Evolutionary conservation across 192 early-diverging fungal species (phyloP).

Genomic region (Gryganskiella cystojenkinii): DNA sequence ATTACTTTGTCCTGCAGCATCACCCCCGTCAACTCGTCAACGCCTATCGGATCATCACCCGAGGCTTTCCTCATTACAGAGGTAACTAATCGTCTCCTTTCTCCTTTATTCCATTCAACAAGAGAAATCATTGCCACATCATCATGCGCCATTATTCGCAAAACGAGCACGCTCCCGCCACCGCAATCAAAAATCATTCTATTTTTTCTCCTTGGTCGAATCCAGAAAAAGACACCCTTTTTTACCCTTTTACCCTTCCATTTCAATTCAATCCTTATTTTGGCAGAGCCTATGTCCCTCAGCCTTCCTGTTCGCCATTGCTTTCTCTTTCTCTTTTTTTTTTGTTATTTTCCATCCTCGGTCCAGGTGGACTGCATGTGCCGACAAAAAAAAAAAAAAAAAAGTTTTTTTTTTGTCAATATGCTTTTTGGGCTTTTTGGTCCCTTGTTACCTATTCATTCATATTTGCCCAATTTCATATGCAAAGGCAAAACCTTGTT

Average conservation of each 20-base stretch:
- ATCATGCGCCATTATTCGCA: too few relatives aligned
- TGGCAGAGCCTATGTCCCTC: not conserved
- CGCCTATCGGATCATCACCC: constrained; percentile 47
- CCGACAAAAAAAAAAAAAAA: not conserved
- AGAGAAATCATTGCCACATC: not conserved
- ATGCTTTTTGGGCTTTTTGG: too few relatives aligned
- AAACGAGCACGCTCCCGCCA: too few relatives aligned
- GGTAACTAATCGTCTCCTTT: constrained; percentile 14
- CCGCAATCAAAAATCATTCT: too few relatives aligned
- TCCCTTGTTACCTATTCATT: too few relatives aligned
- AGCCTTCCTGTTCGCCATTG: not conserved
- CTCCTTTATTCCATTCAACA: not conserved
- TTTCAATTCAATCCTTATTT: not conserved
- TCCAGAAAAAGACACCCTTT: too few relatives aligned
- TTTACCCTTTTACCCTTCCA: not conserved
- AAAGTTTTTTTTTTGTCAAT: not conserved
- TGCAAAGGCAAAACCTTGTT: too few relatives aligned
- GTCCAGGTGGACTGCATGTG: not conserved
- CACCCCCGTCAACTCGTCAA: constrained; percentile 28
- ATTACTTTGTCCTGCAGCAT: constrained; percentile 44
- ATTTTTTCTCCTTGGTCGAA: too few relatives aligned
- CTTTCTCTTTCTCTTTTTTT: not conserved
- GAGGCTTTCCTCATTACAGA: constrained; percentile 50
- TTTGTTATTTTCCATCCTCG: not conserved
- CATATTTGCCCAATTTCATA: too few relatives aligned